phyloP scores from a whole-genome alignment of 495 filamentous ascomycete genomes.

The Schizothecium vesticola region DNA sequence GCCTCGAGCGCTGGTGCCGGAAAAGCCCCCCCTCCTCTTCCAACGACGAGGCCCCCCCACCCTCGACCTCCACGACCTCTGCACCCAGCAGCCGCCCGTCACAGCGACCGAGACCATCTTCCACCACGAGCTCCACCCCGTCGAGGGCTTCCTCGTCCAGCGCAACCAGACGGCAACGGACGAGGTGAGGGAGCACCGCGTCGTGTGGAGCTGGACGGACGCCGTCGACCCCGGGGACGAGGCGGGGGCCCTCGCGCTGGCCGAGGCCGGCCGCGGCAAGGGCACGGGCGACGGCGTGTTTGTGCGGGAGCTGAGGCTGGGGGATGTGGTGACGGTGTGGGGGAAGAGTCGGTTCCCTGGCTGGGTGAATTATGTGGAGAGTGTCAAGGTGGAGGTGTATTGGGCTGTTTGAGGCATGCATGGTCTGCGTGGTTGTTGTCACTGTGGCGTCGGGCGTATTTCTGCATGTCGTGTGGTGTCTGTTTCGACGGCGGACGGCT shows the following conservation, averaged over 20 bases:
- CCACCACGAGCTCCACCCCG: constrained; percentile 39
- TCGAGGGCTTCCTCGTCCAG: constrained; percentile 44
- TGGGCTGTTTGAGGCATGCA: constrained; percentile 62
- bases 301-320: constrained; percentile 53
- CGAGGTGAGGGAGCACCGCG: constrained; percentile 34
- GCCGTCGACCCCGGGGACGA: constrained; percentile 44
- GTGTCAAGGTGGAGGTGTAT: constrained; percentile 55
- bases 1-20: constrained; percentile 42
- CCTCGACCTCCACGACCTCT: constrained; percentile 10
- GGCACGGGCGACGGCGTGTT: constrained; percentile 51
- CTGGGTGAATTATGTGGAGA: constrained; percentile 56
- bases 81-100: constrained; percentile 17
- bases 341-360: constrained; percentile 55
- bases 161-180: constrained; percentile 41
- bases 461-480: neutral
- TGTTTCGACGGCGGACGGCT: neutral
- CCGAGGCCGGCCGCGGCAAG: constrained; percentile 44
- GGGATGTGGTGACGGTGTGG: constrained; percentile 64
- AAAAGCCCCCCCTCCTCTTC: neutral
- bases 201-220: constrained; percentile 54
- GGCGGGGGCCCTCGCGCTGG: constrained; percentile 29
- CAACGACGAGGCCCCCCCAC: neutral
- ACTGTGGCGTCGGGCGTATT: neutral
- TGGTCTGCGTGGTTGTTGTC: too few relatives aligned
- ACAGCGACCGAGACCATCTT: constrained; percentile 11